Percentiles rank a stretch among this genome's conserved stretches.
These are phyloP conservation scores for Penicillium griseofulvum DNA, from an alignment of 2,329 filamentous ascomycete species.

Conservation along the genomic window DNA sequence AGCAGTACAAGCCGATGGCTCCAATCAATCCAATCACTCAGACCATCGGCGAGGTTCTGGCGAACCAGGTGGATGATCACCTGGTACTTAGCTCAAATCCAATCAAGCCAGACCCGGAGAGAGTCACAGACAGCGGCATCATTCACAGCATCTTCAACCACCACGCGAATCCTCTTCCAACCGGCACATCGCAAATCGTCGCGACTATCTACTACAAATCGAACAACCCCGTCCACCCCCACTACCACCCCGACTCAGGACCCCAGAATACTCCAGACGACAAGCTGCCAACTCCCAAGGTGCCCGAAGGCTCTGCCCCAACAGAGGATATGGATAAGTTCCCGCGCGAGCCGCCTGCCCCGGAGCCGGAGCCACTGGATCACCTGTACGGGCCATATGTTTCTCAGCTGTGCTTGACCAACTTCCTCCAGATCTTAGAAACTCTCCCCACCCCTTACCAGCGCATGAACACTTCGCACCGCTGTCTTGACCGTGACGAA, in stretches of 20 bases:
- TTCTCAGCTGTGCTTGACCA: slow-evolving; percentile 55
- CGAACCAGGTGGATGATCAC: slow-evolving; percentile 28
- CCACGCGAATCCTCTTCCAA: slow-evolving; percentile 38
- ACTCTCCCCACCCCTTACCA: slow-evolving; percentile 50
- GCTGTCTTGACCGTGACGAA: slow-evolving; percentile 48
- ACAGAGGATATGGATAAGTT: slow-evolving; percentile 53
- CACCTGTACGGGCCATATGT: slow-evolving; percentile 56
- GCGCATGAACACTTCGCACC: slow-evolving; percentile 48
- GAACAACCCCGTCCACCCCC: slow-evolving; percentile 41
- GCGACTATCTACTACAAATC: slow-evolving; percentile 52
- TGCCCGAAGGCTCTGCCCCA: slow-evolving; percentile 49
- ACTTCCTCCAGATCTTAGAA: slow-evolving; percentile 54
- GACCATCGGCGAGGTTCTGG: slow-evolving; percentile 39
- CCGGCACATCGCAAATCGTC: slow-evolving; percentile 44
- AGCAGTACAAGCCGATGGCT: slow-evolving; percentile 46
- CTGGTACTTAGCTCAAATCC: slow-evolving; percentile 36
- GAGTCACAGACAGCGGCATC: slow-evolving; percentile 47
- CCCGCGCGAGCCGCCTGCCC: slow-evolving; percentile 54
- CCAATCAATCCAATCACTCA: slow-evolving; percentile 33
- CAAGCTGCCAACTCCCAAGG: slow-evolving; percentile 40
- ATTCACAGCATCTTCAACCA: slow-evolving; percentile 48
- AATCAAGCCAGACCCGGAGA: slow-evolving; percentile 39
- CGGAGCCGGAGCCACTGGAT: slow-evolving; percentile 54
- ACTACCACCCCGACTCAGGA: slow-evolving; percentile 50
- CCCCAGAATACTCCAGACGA: slow-evolving; percentile 37